Evolutionary conservation across 805 yeast genomes (phyloP).

Genomic region (Saturnispora serradocipensis): DNA sequence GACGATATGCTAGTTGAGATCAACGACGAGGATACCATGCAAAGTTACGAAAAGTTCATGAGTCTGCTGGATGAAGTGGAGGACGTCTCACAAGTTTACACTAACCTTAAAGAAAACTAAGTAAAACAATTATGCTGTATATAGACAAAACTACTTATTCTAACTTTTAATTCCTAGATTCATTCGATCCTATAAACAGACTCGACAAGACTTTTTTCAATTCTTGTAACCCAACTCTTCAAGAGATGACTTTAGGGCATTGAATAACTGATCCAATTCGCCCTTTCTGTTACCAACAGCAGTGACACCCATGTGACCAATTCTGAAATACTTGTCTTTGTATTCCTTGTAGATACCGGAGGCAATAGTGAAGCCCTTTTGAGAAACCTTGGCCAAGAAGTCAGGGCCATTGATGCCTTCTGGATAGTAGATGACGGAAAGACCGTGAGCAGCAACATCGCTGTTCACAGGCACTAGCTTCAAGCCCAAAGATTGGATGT

Average conservation of each 20-base stretch:
- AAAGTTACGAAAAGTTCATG: conserved; percentile 48
- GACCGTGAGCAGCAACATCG: conserved; percentile 72
- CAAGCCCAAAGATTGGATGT: conserved; percentile 48
- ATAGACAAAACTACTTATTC: background rate
- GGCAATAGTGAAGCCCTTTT: conserved; percentile 68
- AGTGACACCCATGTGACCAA: conserved; percentile 93
- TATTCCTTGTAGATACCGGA: conserved; percentile 84
- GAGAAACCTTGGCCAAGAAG: conserved; percentile 46
- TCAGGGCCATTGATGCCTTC: conserved; percentile 63
- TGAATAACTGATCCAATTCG: conserved; percentile 43
- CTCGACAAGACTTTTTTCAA: background rate
- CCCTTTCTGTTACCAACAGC: conserved; percentile 46
- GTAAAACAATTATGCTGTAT: conserved; percentile 8
- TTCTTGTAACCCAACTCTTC: conserved; percentile 28
- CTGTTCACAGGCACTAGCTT: conserved; percentile 52
- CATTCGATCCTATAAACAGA: background rate
- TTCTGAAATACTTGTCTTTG: conserved; percentile 75
- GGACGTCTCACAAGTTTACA: conserved; percentile 74
- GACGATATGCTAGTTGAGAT: conserved; percentile 50
- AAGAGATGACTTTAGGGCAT: conserved; percentile 37
- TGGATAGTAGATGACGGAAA: conserved; percentile 79
- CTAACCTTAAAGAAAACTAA: conserved; percentile 42
- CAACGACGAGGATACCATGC: conserved; percentile 41
- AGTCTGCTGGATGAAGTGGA: conserved; percentile 63
- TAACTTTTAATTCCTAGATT: background rate